A percentile compares a stretch with the other conserved stretches of the same genome.
These are phyloP conservation scores for Phoma herbarum DNA, from an alignment of 2,329 filamentous ascomycete species.

Conservation along the genomic window DNA sequence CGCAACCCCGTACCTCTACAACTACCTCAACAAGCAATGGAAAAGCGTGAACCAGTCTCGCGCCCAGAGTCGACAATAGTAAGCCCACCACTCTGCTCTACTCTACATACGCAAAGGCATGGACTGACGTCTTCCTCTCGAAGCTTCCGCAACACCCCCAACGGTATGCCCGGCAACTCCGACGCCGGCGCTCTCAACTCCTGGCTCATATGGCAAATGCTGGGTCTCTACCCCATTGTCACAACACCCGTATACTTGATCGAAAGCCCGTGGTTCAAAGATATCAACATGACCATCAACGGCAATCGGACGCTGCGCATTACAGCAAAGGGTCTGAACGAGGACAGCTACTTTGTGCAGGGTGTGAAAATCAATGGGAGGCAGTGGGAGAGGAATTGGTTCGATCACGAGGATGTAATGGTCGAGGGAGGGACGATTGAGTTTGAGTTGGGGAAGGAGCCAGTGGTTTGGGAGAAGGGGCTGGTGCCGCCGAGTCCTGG, in stretches of 20 bases:
- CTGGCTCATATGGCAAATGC: slow-evolving; percentile 59
- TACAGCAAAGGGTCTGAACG: slow-evolving; percentile 60
- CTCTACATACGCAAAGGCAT: no score
- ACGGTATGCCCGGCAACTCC: slow-evolving; percentile 55
- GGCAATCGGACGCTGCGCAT: slow-evolving; percentile 62
- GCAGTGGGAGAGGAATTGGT: slow-evolving; percentile 69
- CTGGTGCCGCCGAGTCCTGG: slow-evolving; percentile 62
- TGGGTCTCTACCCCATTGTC: slow-evolving; percentile 63
- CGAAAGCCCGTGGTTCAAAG: slow-evolving; percentile 53
- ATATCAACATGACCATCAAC: slow-evolving; percentile 66
- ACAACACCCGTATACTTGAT: slow-evolving; percentile 73
- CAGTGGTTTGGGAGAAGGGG: slow-evolving; percentile 58
- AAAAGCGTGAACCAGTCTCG: slow-evolving; percentile 50
- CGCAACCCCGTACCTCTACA: slow-evolving; percentile 66
- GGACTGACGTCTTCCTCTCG: background rate
- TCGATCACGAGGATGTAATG: slow-evolving; percentile 70
- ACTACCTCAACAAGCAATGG: slow-evolving; percentile 52
- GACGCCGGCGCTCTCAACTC: slow-evolving; percentile 57
- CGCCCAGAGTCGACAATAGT: slow-evolving; percentile 44
- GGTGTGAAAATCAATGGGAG: slow-evolving; percentile 70
- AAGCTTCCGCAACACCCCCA: slow-evolving; percentile 35
- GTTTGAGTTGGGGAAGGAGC: slow-evolving; percentile 57
- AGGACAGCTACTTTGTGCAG: slow-evolving; percentile 67
- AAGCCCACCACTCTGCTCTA: no score
- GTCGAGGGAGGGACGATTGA: slow-evolving; percentile 57